Conservation (phyloP, 208 protist genomes). For the Wallacemonas sp. region DNA sequence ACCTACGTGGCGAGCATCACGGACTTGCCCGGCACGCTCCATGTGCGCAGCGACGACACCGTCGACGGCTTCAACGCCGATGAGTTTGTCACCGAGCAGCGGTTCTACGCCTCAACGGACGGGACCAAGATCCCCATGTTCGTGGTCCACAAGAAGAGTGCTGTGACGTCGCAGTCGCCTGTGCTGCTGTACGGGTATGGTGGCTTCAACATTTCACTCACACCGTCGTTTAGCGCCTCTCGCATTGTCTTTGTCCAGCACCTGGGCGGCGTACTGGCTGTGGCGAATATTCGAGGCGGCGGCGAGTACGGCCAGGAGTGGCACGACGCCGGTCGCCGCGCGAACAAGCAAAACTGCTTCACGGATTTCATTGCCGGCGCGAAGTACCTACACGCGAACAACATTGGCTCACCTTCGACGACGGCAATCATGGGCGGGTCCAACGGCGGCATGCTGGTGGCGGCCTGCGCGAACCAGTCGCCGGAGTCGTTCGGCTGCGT, state of each 20-base stretch:
- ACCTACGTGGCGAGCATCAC: conserved; percentile 78
- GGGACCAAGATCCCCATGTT: conserved; percentile 95
- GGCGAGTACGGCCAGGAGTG: conserved; percentile 94
- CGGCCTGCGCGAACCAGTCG: conserved; percentile 85
- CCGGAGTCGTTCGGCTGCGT: conserved; percentile 84
- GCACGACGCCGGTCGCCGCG: conserved; percentile 88
- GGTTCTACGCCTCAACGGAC: conserved; percentile 88
- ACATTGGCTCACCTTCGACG: conserved; percentile 79
- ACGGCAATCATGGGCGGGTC: conserved; percentile 92
- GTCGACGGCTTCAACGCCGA: conserved; percentile 65
- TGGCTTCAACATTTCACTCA: conserved; percentile 92
- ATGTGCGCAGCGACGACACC: conserved; percentile 67
- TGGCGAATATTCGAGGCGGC: conserved; percentile 95
- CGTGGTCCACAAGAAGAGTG: conserved; percentile 81
- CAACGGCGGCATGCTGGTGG: conserved; percentile 95
- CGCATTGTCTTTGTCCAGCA: conserved; percentile 82
- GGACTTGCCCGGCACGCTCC: conserved; percentile 54
- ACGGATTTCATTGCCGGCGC: conserved; percentile 81
- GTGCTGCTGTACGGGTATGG: conserved; percentile 94
- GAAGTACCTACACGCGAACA: conserved; percentile 68
- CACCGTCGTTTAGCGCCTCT: conserved; percentile 71
- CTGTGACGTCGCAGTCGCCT: conserved; percentile 59
- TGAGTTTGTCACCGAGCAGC: conserved; percentile 85
- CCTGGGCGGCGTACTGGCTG: conserved; percentile 77
- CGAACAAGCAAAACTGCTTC: conserved; percentile 91